Conservation (phyloP, 352 stramenopile species). For the Globisporangium acanthophoron region DNA sequence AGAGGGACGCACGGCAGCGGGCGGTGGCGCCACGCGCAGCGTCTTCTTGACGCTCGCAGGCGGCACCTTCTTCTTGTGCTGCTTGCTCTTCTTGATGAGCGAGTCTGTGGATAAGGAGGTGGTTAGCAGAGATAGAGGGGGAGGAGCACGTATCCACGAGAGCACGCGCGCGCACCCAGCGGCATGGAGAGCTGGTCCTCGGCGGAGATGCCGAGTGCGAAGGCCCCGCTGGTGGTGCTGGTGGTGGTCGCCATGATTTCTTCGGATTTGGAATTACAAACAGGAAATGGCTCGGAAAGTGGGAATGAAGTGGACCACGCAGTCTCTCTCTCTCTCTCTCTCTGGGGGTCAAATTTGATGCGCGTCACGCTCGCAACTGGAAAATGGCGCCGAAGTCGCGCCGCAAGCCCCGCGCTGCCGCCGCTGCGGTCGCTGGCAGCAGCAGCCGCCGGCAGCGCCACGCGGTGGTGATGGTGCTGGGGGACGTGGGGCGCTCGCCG, state of each 20-base stretch:
- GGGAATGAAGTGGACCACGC: too few species aligned
- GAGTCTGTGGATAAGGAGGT: neutral
- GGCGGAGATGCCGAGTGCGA: slow-evolving; percentile 43
- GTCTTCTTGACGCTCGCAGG: neutral
- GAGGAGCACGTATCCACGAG: neutral
- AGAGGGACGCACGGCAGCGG: neutral
- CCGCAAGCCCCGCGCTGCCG: slow-evolving; percentile 1
- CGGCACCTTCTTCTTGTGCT: neutral
- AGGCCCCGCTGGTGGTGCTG: slow-evolving; percentile 7
- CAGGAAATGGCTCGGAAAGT: too few species aligned
- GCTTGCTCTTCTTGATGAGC: slow-evolving; percentile 2
- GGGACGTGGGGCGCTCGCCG: slow-evolving; percentile 94
- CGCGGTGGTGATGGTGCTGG: slow-evolving; percentile 91
- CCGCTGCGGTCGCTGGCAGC: too few species aligned
- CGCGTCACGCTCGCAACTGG: neutral
- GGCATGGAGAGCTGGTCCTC: slow-evolving; percentile 53
- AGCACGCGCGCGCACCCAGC: slow-evolving; percentile 24
- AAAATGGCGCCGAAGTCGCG: slow-evolving; percentile 6
- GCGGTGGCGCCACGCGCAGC: neutral
- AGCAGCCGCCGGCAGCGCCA: slow-evolving; percentile 26
- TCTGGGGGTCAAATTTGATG: neutral
- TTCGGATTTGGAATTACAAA: too few species aligned
- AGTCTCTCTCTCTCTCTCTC: too few species aligned
- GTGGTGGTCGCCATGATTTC: too few species aligned
- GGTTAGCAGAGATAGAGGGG: neutral